Evolutionary conservation across 1,284 basidiomycete genomes (phyloP).

Genomic region (Microbotryomycetes sp.): DNA sequence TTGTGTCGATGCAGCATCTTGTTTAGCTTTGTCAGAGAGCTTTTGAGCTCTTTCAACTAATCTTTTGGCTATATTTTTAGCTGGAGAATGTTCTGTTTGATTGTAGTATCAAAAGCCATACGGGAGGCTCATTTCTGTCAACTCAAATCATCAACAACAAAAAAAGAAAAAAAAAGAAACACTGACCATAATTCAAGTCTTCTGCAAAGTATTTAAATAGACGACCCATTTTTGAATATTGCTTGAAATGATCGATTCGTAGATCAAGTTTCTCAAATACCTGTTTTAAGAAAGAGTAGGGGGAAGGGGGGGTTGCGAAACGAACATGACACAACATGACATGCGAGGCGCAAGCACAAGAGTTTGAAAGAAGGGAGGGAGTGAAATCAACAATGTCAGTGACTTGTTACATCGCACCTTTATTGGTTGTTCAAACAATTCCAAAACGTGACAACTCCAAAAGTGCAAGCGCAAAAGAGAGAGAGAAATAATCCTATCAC

Average conservation of each 20-base stretch:
- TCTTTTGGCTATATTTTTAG: slow-evolving; percentile 6
- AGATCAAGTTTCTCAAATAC: slow-evolving; percentile 18
- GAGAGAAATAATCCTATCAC: too few relatives aligned
- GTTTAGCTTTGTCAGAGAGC: too few relatives aligned
- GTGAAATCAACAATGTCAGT: too few relatives aligned
- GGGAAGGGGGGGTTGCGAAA: neutral
- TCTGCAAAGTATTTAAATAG: slow-evolving; percentile 9
- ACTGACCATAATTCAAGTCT: neutral
- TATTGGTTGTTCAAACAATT: neutral
- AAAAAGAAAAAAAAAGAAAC: neutral
- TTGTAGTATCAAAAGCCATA: neutral
- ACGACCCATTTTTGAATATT: slow-evolving; percentile 4
- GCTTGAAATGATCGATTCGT: slow-evolving; percentile 7
- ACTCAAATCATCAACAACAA: neutral
- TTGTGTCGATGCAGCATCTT: too few relatives aligned
- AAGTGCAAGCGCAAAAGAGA: too few relatives aligned
- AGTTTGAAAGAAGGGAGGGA: too few relatives aligned
- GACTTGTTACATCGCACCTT: too few relatives aligned
- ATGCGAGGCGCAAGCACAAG: neutral
- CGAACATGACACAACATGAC: neutral
- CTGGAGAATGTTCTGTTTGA: neutral
- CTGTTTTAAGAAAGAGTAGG: neutral
- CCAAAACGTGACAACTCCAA: neutral
- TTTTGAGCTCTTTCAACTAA: slow-evolving; percentile 14
- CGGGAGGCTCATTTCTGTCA: too few relatives aligned